Percentiles rank a stretch among this genome's conserved stretches.
Evolutionary conservation across 2,329 filamentous ascomycete genomes (phyloP).

Genomic region (Macrophomina phaseolina): DNA sequence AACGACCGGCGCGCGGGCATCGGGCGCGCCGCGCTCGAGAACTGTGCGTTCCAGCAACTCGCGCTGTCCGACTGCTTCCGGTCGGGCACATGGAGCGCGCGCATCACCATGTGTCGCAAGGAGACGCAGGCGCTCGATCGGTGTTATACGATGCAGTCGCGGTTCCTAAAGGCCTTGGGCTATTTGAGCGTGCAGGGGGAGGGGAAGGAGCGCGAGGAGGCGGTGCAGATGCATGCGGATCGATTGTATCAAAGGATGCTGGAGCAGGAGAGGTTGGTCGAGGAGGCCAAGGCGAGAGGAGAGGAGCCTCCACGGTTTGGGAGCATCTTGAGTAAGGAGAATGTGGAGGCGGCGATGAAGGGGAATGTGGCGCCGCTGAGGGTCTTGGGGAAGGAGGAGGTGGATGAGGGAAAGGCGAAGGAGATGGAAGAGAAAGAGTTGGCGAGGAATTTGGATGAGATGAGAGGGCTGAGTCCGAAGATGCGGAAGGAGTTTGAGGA

Average conservation of each 20-base stretch:
- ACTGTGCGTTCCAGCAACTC: conserved; percentile 87
- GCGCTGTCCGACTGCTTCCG: conserved; percentile 81
- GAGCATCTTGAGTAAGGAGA: conserved; percentile 51
- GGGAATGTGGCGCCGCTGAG: conserved; percentile 3
- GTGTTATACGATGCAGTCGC: conserved; percentile 89
- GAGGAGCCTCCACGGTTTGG: conserved; percentile 63
- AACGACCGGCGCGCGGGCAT: conserved; percentile 82
- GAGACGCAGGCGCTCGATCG: conserved; percentile 80
- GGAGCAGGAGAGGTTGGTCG: conserved; percentile 76
- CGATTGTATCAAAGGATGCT: conserved; percentile 86
- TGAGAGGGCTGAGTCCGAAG: conserved; percentile 39
- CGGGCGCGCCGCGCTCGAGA: conserved; percentile 84
- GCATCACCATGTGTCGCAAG: conserved; percentile 78
- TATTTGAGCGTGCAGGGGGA: conserved; percentile 75
- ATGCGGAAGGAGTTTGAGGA: conserved; percentile 42
- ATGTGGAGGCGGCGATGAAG: conserved; percentile 32
- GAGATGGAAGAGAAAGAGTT: conserved; percentile 41
- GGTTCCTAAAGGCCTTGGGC: conserved; percentile 88
- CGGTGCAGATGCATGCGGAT: conserved; percentile 92
- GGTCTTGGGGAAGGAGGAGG: background rate
- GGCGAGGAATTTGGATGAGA: conserved; percentile 33
- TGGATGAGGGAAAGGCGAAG: conserved; percentile 31
- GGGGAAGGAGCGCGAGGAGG: conserved; percentile 76
- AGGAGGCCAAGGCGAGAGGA: conserved; percentile 67
- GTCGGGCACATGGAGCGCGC: conserved; percentile 69